Evolutionary conservation across 2,329 filamentous ascomycete species (phyloP).

Genomic region (Botrytis aclada): DNA sequence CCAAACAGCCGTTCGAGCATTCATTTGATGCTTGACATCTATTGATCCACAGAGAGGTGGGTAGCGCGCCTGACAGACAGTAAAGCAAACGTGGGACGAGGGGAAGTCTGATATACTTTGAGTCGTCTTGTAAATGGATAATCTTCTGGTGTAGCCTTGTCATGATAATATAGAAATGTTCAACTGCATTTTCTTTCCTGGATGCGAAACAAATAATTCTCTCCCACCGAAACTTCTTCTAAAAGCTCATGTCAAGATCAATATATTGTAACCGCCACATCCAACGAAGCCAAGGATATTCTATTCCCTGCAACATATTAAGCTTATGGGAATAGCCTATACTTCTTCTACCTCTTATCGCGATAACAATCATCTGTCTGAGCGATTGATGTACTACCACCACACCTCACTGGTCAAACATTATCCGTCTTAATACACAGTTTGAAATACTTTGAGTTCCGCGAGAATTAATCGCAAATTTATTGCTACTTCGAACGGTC

Average conservation of each 20-base stretch:
- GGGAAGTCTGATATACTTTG: not conserved
- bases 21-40: not conserved
- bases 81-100: not conserved
- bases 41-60: not conserved
- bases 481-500: not conserved
- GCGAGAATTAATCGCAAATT: not conserved
- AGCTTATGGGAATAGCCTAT: not conserved
- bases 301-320: not conserved
- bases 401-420: not conserved
- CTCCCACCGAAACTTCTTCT: not conserved
- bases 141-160: not conserved
- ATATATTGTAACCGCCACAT: not conserved
- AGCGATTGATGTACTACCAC: not conserved
- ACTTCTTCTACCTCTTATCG: constrained; percentile 1
- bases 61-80: not conserved
- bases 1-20: not conserved
- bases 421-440: not conserved
- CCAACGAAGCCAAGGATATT: not conserved
- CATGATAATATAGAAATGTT: not conserved
- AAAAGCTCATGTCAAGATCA: not conserved
- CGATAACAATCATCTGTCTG: not conserved
- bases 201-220: not conserved
- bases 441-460: not conserved
- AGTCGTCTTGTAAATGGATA: not conserved
- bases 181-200: not conserved